These are phyloP conservation scores for Penicillium sp. DNA, from an alignment of 2,329 filamentous ascomycete genomes.

Conservation along the genomic window DNA sequence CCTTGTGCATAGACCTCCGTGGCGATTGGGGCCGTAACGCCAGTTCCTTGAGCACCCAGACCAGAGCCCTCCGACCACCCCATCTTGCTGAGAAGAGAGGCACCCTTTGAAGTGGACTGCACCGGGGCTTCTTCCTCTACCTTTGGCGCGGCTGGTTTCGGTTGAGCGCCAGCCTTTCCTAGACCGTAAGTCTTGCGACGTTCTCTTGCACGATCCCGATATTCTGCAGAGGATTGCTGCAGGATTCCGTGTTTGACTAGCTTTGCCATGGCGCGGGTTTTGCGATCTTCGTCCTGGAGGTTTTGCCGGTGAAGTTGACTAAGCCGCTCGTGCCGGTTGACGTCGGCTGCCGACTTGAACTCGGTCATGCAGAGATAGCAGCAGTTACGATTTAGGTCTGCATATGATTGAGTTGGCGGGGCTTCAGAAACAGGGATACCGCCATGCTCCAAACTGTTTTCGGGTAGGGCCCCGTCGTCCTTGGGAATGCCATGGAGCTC, in stretches of 20 bases:
- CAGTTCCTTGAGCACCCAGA: constrained; percentile 50
- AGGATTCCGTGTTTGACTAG: constrained; percentile 44
- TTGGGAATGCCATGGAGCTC: constrained; percentile 60
- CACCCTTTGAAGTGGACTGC: constrained; percentile 48
- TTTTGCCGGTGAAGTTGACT: constrained; percentile 60
- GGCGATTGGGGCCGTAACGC: constrained; percentile 48
- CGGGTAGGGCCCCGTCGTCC: constrained; percentile 24
- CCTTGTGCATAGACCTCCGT: constrained; percentile 53
- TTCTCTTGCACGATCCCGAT: constrained; percentile 50
- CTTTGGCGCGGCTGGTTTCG: constrained; percentile 27
- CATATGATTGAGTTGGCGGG: constrained; percentile 58
- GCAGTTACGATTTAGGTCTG: constrained; percentile 57
- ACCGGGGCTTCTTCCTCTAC: constrained; percentile 31
- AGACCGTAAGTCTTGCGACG: constrained; percentile 46
- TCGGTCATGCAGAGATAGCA: constrained; percentile 64
- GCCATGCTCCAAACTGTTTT: constrained; percentile 26
- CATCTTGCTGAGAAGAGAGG: constrained; percentile 53
- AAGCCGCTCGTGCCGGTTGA: constrained; percentile 60
- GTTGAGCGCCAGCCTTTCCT: constrained; percentile 23
- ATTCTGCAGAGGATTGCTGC: constrained; percentile 38
- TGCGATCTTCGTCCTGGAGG: constrained; percentile 52
- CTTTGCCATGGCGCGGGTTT: constrained; percentile 42
- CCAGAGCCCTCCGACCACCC: constrained; percentile 51
- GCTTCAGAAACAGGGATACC: constrained; percentile 23
- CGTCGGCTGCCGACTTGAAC: constrained; percentile 56